phyloP scores from a whole-genome alignment of 2,329 filamentous ascomycete genomes.

The Didymella pinodella region DNA sequence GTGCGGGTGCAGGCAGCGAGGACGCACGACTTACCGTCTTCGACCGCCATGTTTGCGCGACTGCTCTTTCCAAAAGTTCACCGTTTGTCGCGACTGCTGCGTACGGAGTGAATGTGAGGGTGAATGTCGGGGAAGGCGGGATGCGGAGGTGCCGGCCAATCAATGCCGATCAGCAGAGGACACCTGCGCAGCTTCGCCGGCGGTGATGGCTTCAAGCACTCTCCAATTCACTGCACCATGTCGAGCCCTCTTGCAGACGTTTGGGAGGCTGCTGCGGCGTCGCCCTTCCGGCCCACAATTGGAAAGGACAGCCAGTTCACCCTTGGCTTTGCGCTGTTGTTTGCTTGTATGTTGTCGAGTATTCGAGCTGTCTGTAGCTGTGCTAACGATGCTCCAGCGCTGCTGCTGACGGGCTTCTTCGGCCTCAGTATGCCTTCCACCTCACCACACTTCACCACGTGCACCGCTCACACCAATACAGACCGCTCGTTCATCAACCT shows the following conservation, averaged over 20 bases:
- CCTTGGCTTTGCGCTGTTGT: conserved; percentile 77
- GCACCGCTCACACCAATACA: conserved; percentile 67
- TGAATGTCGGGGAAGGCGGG: conserved; percentile 29
- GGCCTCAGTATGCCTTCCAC: conserved; percentile 73
- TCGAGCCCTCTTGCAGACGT: conserved; percentile 73
- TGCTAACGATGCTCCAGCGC: conserved; percentile 54
- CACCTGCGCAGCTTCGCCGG: conserved; percentile 34
- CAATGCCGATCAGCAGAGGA: conserved; percentile 37
- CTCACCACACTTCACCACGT: conserved; percentile 1
- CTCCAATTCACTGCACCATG: conserved; percentile 41
- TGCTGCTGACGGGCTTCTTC: conserved; percentile 80
- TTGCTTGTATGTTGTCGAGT: conserved; percentile 62
- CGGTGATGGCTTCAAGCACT: conserved; percentile 6
- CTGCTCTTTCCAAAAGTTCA: conserved; percentile 3
- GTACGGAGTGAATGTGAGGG: conserved; percentile 8
- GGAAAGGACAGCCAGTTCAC: conserved; percentile 85
- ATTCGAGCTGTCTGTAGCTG: conserved; percentile 2
- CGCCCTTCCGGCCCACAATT: conserved; percentile 81
- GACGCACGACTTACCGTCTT: conserved; percentile 46
- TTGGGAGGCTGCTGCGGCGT: conserved; percentile 91
- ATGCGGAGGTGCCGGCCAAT: conserved; percentile 23
- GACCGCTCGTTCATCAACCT: conserved; percentile 84
- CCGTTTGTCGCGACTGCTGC: conserved; percentile 21
- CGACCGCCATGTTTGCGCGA: conserved; percentile 45
- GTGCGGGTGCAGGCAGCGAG: not conserved